These are phyloP conservation scores for Crucibulum laeve DNA, from an alignment of 768 basidiomycete species.

Conservation along the genomic window DNA sequence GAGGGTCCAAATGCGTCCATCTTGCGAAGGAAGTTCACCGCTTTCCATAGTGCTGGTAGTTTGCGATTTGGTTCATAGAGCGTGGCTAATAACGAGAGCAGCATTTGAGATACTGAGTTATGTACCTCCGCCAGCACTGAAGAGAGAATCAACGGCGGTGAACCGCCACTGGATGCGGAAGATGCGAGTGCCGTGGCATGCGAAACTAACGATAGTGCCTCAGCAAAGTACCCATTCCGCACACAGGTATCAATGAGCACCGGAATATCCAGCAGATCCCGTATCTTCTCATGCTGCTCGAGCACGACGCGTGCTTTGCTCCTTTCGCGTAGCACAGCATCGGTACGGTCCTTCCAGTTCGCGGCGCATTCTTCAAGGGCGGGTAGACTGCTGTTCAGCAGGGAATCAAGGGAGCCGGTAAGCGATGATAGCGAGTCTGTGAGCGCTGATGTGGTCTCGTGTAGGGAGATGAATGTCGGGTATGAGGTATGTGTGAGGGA, in stretches of 20 bases:
- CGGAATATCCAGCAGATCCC: conserved; percentile 88
- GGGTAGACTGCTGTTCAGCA: conserved; percentile 68
- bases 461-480: conserved; percentile 87
- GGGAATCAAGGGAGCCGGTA: conserved; percentile 63
- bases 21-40: conserved; percentile 80
- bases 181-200: conserved; percentile 57
- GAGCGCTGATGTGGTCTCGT: conserved; percentile 73
- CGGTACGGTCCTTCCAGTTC: conserved; percentile 70
- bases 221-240: conserved; percentile 86
- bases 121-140: conserved; percentile 67
- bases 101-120: conserved; percentile 67
- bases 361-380: conserved; percentile 70
- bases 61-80: conserved; percentile 81
- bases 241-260: conserved; percentile 91
- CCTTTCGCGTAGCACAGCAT: conserved; percentile 69
- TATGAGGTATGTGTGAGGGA: conserved; percentile 90
- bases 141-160: conserved; percentile 46
- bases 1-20: conserved; percentile 60
- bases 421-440: conserved; percentile 70
- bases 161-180: conserved; percentile 31
- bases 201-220: conserved; percentile 80
- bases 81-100: conserved; percentile 70
- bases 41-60: conserved; percentile 86
- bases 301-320: conserved; percentile 79
- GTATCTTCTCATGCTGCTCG: conserved; percentile 90